phyloP scores from a whole-genome alignment of 78 protist species.

The Polysphondylium violaceum region DNA sequence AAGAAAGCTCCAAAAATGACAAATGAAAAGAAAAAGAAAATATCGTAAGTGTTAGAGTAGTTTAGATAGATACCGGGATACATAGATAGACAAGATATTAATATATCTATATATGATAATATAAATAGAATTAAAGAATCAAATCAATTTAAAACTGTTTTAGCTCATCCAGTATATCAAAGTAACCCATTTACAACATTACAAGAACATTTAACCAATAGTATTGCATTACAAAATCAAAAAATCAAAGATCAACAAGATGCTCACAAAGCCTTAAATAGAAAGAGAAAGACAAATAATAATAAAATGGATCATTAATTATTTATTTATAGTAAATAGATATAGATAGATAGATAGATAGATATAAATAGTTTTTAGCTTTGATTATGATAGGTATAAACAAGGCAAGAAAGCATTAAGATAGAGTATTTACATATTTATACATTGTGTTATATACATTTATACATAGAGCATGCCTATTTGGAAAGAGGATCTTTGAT shows the following conservation, averaged over 20 bases:
- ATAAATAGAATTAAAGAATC: constrained; percentile 19
- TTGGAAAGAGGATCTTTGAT: no score
- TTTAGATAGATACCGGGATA: background rate
- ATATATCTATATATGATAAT: background rate
- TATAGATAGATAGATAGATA: no score
- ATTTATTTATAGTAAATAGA: no score
- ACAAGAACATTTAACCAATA: constrained; percentile 60
- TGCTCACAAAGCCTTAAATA: background rate
- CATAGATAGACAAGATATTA: background rate
- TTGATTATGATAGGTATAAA: background rate
- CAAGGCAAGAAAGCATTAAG: background rate
- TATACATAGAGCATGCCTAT: no score
- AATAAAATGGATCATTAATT: background rate
- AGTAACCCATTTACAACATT: constrained; percentile 59
- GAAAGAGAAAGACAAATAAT: background rate
- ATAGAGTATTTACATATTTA: background rate
- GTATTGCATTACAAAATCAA: constrained; percentile 41
- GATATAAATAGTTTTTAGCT: background rate
- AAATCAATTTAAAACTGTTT: constrained; percentile 68
- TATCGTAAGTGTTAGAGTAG: no score
- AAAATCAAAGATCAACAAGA: constrained; percentile 49
- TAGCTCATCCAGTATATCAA: constrained; percentile 65
- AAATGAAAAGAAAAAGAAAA: constrained; percentile 65
- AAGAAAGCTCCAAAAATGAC: constrained; percentile 30
- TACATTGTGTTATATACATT: background rate